These are phyloP conservation scores for Plantago coronopus DNA, from an alignment of 305 asterid genomes.

Conservation along the genomic window DNA sequence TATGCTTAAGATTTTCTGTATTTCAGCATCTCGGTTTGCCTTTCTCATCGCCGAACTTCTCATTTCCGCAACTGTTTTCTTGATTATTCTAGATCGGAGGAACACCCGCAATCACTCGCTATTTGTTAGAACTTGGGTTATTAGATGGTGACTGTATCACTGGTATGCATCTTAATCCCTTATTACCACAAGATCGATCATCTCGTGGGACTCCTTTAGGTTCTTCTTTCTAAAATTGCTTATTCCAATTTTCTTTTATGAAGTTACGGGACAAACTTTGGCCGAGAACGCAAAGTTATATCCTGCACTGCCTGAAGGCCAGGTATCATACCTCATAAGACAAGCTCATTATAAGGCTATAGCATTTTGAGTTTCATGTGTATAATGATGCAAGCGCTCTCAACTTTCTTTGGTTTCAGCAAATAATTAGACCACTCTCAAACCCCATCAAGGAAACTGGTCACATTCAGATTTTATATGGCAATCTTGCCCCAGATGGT, in stretches of 20 bases:
- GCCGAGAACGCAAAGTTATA: slow-evolving; percentile 86
- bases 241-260: slow-evolving; percentile 2
- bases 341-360: background rate
- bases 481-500: slow-evolving; percentile 96
- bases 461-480: slow-evolving; percentile 85
- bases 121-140: slow-evolving; percentile 70
- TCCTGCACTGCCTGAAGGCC: slow-evolving; percentile 74
- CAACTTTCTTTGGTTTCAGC: slow-evolving; percentile 44
- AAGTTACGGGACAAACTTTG: slow-evolving; percentile 87
- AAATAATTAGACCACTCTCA: slow-evolving; percentile 75
- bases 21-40: background rate
- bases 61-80: slow-evolving; percentile 1
- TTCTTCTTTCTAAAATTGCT: background rate
- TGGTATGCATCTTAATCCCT: slow-evolving; percentile 35
- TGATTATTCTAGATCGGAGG: slow-evolving; percentile 71
- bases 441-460: slow-evolving; percentile 92
- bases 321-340: slow-evolving; percentile 42
- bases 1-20: slow-evolving; percentile 23
- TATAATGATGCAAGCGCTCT: slow-evolving; percentile 18
- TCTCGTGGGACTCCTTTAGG: background rate
- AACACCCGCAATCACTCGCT: slow-evolving; percentile 76
- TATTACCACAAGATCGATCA: slow-evolving; percentile 8
- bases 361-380: slow-evolving; percentile 10
- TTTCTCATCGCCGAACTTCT: slow-evolving; percentile 7
- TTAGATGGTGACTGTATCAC: slow-evolving; percentile 90